These are phyloP conservation scores for Jacaranda copaia DNA, from an alignment of 257 asterid genomes.

Conservation along the genomic window DNA sequence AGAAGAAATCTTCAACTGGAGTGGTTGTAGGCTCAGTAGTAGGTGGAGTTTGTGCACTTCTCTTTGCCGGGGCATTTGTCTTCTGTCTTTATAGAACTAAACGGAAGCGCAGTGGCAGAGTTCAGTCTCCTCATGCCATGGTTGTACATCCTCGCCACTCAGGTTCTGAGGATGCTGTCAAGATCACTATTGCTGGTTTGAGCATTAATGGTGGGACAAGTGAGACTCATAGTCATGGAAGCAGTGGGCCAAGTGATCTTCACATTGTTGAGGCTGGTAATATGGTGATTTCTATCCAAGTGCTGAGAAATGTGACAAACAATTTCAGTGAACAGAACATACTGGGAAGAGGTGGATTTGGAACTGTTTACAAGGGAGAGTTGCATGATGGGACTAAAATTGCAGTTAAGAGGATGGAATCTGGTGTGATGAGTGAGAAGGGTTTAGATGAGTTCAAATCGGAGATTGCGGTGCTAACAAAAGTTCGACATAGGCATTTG, in stretches of 20 bases:
- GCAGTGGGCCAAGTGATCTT: constrained; percentile 64
- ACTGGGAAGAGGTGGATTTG: constrained; percentile 87
- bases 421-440: constrained; percentile 77
- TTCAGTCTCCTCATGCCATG: constrained; percentile 55
- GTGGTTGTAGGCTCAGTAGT: constrained; percentile 70
- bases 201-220: constrained; percentile 62
- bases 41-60: constrained; percentile 62
- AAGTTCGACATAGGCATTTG: constrained; percentile 89
- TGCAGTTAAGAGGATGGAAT: constrained; percentile 91
- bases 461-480: constrained; percentile 88
- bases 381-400: constrained; percentile 82
- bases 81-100: constrained; percentile 54
- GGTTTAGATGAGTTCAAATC: constrained; percentile 85
- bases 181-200: constrained; percentile 69
- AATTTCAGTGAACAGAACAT: constrained; percentile 70
- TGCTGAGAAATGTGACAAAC: constrained; percentile 68
- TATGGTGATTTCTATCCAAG: constrained; percentile 75
- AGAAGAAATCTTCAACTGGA: constrained; percentile 59
- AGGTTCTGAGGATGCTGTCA: constrained; percentile 76
- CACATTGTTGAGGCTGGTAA: constrained; percentile 81
- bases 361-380: constrained; percentile 89
- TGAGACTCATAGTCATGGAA: constrained; percentile 59
- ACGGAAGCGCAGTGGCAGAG: constrained; percentile 49
- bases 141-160: constrained; percentile 85
- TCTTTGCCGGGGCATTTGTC: constrained; percentile 53